Evolutionary conservation across 495 filamentous ascomycete species (phyloP), one percentile per base, ranked within the genome.

Genomic region (Penicillium canariense): DNA sequence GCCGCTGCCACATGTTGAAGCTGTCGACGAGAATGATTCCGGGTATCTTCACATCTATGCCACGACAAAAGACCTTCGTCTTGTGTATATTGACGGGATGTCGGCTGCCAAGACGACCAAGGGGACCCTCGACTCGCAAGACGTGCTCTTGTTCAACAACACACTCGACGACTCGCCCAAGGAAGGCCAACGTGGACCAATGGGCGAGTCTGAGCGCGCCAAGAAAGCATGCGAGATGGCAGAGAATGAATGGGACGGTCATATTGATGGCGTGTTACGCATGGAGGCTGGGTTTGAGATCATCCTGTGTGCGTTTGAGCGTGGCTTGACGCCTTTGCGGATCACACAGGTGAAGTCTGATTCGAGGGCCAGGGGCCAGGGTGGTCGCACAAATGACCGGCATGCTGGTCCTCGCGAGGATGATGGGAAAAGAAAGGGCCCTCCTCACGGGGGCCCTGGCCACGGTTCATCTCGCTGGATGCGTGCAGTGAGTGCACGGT

Each of bases 221-320:
- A 27, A 55, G 1, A 58, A 68, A 0, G 63, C 85, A 2, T 87
- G 86, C 60, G 61, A 62, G 8, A 60, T 86, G 30, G 74, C 74
- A 0, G 48, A 61, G 11, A 64, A 68, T 5, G 49, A 73, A 10
- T 86, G 77, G 79, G 68, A 74, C 0, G 73, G 59, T 30, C 69
- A 71, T 0, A 72, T 87, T 35, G 79, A 87, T 45, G 86, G 86
- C 0, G 57, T 87, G 17, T 58, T 89, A 1, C 77, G 85, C 14
- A 87, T 86, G 81, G 86, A 89, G 55, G 80, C 78, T 25, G 86
- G 86, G 0, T 88, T 87, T 48, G 86, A 88, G 66, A 70, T 89
- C 35, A 85, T 89, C 40, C 68, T 86, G n/a, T 89, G 86, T 63
- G 65, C 81, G 28, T 87, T 87, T 50, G 66, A 68, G 36, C 64